Base-by-base conservation (phyloP, 2,329 filamentous ascomycete species). In the Sarocladiaceae sp. region DNA sequence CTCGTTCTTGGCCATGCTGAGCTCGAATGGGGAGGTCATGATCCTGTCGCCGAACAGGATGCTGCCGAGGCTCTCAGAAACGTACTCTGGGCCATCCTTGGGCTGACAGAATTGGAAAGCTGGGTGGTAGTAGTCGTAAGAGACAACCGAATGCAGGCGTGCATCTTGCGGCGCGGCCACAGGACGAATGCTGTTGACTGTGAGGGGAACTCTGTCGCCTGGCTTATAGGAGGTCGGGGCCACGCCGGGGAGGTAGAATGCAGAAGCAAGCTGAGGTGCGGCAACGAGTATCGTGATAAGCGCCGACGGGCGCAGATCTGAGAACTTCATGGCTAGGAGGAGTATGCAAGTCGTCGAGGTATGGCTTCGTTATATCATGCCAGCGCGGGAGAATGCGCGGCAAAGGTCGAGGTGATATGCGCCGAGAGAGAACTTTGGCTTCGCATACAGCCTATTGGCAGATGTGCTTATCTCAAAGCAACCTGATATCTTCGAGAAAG, bases 41-140 rank as follows among this genome's bases (percentile, higher is more conserved):
- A 99, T 99, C 53, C 94, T 84, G 72, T 99, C 94, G 59, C 94
- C 94, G 62, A 99, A 99, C 50, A 99, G 72, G 65, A 99, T 99
- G 76, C 93, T 97, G 22, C 94, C 94, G 57, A 99, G 71, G 56
- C 69, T 71, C 72, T 97, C 94, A 36, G 89, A 86, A 20, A 96
- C 83, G 73, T 88, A 81, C 66, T 92, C 70, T 8, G 91, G 85
- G 2, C 90, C 90, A 55, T 78, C 84, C 52, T 87, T 74, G 2
- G 93, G 94, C 60, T 80, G 74, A 71, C 94, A 99, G 75, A 97
- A 96, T 64, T 88, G 84, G 71, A 99, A 96, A 3, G 80, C 80
- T 5, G 85, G 82, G 62, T 94, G 84, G 68, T 99, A 99, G 76
- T 99, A 97, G 71, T 97, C 93, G 77, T 89, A 99, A 4, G 93